Base-by-base conservation (phyloP, 805 yeast genomes). In the Phaffomyces antillensis region DNA sequence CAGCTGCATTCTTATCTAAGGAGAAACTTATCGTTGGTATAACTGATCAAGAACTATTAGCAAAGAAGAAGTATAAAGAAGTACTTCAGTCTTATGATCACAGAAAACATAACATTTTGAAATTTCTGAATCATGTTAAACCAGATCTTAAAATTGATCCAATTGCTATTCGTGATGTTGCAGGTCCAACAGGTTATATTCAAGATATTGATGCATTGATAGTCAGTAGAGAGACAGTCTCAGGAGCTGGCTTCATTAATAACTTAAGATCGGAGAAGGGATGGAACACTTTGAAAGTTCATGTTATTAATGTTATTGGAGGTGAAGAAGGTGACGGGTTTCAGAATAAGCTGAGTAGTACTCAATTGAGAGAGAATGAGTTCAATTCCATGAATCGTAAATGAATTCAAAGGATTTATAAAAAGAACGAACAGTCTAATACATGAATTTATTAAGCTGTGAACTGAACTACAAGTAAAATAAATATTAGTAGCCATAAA, bases 111-210 rank as follows among this genome's bases (percentile, higher is more conserved):
- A 58, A 58, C 1, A 85, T 84, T 0, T 48, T 58, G 2, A 41
- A 54, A 0, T 88, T 88, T 56, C 48, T 91, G 6, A 52, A 56
- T 1, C 53, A 67, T 25, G 56, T 79, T 11, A 70, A 70, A 36
- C 81, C 86, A 5, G 47, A 56, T 0, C 57, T 82, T 7, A 45
- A 50, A 0, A 65, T 79, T 11, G 78, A 79, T 26, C 66, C 83
- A 2, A 75, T 73, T 41, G 78, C 83, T 51, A 81, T 93, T 39
- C 74, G 80, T 48, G 98, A 93, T 60, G 75, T 90, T 0, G 89
- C 95, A 64, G 99, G 99, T 0, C 99, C 98, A 5, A 89, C 99
- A 0, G 96, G 88, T 0, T 72, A 75, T 12, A 72, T 84, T 2
- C 71, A 72, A 13, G 81, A 79, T 40, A 86, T 93, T 35, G 86